Base-by-base conservation (phyloP, 108 stramenopile species). In the Mayamaea pseudoterrestris region DNA sequence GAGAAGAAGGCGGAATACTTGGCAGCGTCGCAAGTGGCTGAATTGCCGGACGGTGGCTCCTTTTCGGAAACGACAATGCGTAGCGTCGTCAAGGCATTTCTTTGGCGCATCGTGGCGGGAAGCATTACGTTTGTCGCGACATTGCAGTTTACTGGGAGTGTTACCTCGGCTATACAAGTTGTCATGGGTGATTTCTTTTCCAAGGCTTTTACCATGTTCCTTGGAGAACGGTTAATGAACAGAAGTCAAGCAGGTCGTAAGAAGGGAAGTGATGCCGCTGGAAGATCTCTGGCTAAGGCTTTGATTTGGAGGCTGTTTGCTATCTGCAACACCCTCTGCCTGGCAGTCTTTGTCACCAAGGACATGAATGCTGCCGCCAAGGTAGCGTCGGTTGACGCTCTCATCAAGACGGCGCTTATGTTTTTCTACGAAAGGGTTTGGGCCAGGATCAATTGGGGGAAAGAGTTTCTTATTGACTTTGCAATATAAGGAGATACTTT, bases 181-280 rank as follows among this genome's bases (percentile, higher is more conserved):
- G 95, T 96, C 16, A 90, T 80, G 4, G 90, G 90, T 0, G 95
- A 96, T 49, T 96, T 96, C 54, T 76, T 93, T 50, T 85, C 80
- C 47, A 96, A 96, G 66, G 63, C 88, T 22, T 81, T 79, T 42
- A 92, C 90, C 41, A 94, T 96, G 93, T 96, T 93, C 59, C 55
- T 92, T 51, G 95, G 95, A 28, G 93, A 96, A 57, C 70, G 95
- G 23, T 47, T 96, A 35, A 94, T 94, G 93, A 96, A 94, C 69
- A 90, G 87, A 69, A 58, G 55, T 31, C 71, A 75, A 43, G 87
- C 78, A 21, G 91, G 87, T 43, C 71, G 91, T 16, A 61, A 65
- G 50, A 34, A 55, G 51, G 85, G 86, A 9, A 59, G 66, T 21
- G 95, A 96, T 63, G 76, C 59, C 41, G 68, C 76, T 17, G 65